Evolutionary conservation across 1,284 basidiomycete species (phyloP).

Genomic region (Polyporus tsugae): DNA sequence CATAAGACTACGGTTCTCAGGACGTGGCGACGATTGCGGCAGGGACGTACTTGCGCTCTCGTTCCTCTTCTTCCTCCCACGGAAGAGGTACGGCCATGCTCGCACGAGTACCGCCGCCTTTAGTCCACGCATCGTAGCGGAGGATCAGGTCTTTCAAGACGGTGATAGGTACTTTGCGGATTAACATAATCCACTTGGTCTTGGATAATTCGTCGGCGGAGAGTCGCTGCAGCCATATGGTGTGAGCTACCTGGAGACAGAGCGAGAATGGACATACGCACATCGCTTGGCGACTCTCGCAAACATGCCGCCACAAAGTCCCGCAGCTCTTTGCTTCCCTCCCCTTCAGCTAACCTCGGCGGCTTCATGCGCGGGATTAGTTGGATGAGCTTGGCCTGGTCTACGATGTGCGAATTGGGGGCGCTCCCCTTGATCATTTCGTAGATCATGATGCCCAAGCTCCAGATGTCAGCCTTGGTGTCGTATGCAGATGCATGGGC

Average conservation of each 20-base stretch:
- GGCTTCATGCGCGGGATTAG: slow-evolving; percentile 91
- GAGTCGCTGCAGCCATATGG: slow-evolving; percentile 64
- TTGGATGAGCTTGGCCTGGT: slow-evolving; percentile 90
- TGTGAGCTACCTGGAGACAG: slow-evolving; percentile 6
- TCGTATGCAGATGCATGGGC: slow-evolving; percentile 92
- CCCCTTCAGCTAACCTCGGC: slow-evolving; percentile 80
- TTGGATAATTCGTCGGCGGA: slow-evolving; percentile 91
- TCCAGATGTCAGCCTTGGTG: slow-evolving; percentile 97
- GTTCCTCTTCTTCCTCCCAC: slow-evolving; percentile 73
- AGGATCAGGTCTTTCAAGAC: slow-evolving; percentile 87
- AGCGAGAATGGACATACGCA: slow-evolving; percentile 49
- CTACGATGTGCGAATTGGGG: slow-evolving; percentile 84
- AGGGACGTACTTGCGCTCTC: slow-evolving; percentile 51
- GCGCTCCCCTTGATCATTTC: slow-evolving; percentile 97
- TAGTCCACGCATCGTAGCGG: slow-evolving; percentile 80
- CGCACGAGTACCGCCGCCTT: slow-evolving; percentile 81
- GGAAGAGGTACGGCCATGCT: slow-evolving; percentile 79
- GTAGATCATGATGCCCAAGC: slow-evolving; percentile 92
- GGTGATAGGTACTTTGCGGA: slow-evolving; percentile 74
- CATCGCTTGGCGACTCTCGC: slow-evolving; percentile 84
- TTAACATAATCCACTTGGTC: slow-evolving; percentile 92
- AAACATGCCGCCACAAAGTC: slow-evolving; percentile 92
- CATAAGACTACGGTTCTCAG: background rate
- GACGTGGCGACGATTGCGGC: background rate
- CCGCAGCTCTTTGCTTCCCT: slow-evolving; percentile 85